Evolutionary conservation across 768 basidiomycete genomes (phyloP).

Genomic region (Holtermanniella nyarrowii): DNA sequence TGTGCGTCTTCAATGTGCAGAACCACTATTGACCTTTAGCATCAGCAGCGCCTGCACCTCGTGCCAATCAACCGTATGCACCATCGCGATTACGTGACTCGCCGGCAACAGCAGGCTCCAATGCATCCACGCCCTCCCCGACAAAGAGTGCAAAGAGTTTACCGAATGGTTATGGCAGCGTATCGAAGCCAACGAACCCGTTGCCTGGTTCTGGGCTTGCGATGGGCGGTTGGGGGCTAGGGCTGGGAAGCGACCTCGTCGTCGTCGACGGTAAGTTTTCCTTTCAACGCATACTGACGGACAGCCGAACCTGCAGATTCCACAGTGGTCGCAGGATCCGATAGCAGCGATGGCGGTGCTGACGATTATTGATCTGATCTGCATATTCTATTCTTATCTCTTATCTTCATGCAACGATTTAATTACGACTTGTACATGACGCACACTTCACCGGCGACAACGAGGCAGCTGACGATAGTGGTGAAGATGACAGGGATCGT

Average conservation of each 20-base stretch:
- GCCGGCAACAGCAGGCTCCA: not conserved
- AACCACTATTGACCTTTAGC: too few relatives aligned
- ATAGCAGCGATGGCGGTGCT: not conserved
- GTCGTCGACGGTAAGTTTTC: not conserved
- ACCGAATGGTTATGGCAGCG: too few relatives aligned
- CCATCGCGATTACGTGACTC: not conserved
- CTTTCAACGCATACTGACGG: not conserved
- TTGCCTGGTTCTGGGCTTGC: not conserved
- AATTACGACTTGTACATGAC: conserved; percentile 32
- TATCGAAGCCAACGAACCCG: not conserved
- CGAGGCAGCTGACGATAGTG: conserved; percentile 55
- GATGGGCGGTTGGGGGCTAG: not conserved
- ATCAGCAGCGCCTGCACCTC: not conserved
- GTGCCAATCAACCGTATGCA: not conserved
- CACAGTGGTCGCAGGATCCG: not conserved
- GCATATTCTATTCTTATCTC: not conserved
- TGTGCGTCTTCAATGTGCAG: too few relatives aligned
- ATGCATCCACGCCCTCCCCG: not conserved
- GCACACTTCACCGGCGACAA: conserved; percentile 65
- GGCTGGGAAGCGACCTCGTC: not conserved
- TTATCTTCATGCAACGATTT: not conserved
- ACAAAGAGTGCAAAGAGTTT: too few relatives aligned
- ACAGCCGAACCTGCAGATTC: not conserved
- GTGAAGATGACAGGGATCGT: conserved; percentile 54
- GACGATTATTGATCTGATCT: not conserved